Percentiles rank a stretch among this genome's conserved stretches.
phyloP scores from a whole-genome alignment of 805 yeast species.

The Spathaspora boniae region DNA sequence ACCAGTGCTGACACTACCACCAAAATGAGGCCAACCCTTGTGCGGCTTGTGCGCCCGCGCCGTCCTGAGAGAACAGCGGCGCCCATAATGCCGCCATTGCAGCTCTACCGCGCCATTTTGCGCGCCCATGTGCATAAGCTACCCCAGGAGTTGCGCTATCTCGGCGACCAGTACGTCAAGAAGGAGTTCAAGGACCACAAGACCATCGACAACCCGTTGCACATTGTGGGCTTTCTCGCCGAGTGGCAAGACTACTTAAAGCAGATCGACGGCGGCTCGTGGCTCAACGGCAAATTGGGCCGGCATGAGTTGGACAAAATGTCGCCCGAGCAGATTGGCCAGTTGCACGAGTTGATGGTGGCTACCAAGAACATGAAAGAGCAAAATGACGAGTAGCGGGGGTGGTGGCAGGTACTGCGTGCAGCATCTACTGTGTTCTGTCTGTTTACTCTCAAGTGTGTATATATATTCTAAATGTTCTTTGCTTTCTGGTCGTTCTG shows the following conservation, averaged over 20 bases:
- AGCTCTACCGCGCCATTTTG: constrained; percentile 72
- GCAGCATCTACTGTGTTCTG: background rate
- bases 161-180: constrained; percentile 89
- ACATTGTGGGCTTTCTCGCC: constrained; percentile 88
- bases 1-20: too few relatives aligned
- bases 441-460: background rate
- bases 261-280: constrained; percentile 46
- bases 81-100: constrained; percentile 75
- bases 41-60: constrained; percentile 35
- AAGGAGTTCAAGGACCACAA: constrained; percentile 87
- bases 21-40: constrained; percentile 39
- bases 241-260: constrained; percentile 89
- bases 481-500: background rate
- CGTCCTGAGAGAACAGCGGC: constrained; percentile 37
- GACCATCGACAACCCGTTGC: constrained; percentile 80
- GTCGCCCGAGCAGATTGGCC: constrained; percentile 88
- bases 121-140: constrained; percentile 68
- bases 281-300: constrained; percentile 49
- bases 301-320: constrained; percentile 68
- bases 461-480: background rate
- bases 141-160: constrained; percentile 64
- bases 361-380: constrained; percentile 48
- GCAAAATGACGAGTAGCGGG: constrained; percentile 2
- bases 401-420: background rate
- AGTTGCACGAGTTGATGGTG: constrained; percentile 73